Percentiles rank a stretch among this genome's conserved stretches.
phyloP scores from a whole-genome alignment of 1,284 basidiomycete species.

The Psilocybe mexicana region DNA sequence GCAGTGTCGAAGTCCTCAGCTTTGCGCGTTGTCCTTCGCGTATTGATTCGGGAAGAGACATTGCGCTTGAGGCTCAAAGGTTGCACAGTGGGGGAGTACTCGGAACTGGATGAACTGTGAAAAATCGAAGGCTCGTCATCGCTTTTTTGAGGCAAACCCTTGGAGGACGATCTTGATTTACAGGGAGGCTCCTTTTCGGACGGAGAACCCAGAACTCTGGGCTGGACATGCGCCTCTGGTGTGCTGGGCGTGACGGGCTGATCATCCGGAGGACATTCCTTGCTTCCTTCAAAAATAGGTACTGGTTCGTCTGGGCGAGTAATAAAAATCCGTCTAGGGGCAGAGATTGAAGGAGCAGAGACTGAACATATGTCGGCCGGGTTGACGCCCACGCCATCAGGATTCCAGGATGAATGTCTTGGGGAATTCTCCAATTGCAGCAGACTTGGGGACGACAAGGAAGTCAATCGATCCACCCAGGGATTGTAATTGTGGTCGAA shows the following conservation, averaged over 20 bases:
- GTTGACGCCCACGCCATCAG: conserved; percentile 38
- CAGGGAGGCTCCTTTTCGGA: conserved; percentile 1
- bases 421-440: conserved; percentile 48
- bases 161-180: neutral
- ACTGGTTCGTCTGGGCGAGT: neutral
- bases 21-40: conserved; percentile 17
- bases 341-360: conserved; percentile 2
- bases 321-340: conserved; percentile 5
- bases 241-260: neutral
- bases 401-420: conserved; percentile 32
- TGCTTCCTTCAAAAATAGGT: neutral
- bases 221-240: neutral
- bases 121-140: conserved; percentile 23
- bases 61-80: conserved; percentile 17
- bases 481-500: neutral
- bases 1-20: conserved; percentile 11
- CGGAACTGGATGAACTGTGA: conserved; percentile 28
- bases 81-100: conserved; percentile 26
- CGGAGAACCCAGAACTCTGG: conserved; percentile 8
- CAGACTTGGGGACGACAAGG: conserved; percentile 27
- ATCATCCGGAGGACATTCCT: neutral
- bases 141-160: conserved; percentile 5
- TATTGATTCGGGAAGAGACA: conserved; percentile 13
- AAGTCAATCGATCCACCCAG: conserved; percentile 5
- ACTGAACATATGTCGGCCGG: conserved; percentile 41